Evolutionary conservation across 441 rosid genomes (phyloP).

Genomic region (Dalechampia spathulata): DNA sequence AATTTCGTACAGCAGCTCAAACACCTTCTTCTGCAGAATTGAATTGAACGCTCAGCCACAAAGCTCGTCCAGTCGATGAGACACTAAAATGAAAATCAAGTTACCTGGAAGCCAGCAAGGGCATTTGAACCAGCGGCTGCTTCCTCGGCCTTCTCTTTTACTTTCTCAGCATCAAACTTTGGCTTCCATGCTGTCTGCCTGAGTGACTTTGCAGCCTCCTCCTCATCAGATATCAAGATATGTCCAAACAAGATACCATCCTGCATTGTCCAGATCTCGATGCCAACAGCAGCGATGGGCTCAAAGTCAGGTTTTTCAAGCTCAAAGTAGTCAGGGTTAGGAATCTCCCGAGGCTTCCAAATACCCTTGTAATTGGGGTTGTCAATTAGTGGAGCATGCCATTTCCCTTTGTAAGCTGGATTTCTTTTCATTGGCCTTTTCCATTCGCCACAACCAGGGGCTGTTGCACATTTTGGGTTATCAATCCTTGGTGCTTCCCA

Average conservation of each 20-base stretch:
- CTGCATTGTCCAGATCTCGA: slow-evolving; percentile 99
- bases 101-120: slow-evolving; percentile 69
- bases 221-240: slow-evolving; percentile 68
- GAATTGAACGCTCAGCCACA: slow-evolving; percentile 3
- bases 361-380: slow-evolving; percentile 92
- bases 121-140: slow-evolving; percentile 42
- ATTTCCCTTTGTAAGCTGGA: slow-evolving; percentile 95
- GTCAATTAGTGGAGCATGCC: slow-evolving; percentile 88
- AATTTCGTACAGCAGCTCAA: slow-evolving; percentile 67
- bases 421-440: slow-evolving; percentile 81
- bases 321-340: slow-evolving; percentile 83
- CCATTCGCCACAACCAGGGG: slow-evolving; percentile 98
- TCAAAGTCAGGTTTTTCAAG: slow-evolving; percentile 73
- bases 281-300: slow-evolving; percentile 86
- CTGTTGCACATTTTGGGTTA: slow-evolving; percentile 81
- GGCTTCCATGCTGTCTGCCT: slow-evolving; percentile 69
- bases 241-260: slow-evolving; percentile 91
- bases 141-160: slow-evolving; percentile 70
- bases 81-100: background rate
- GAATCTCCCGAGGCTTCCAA: slow-evolving; percentile 88
- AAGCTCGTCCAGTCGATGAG: background rate
- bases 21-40: slow-evolving; percentile 68
- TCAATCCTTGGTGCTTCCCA: slow-evolving; percentile 93
- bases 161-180: slow-evolving; percentile 70
- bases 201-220: slow-evolving; percentile 56